These are phyloP conservation scores for Rhizopus delemar DNA, from an alignment of 371 early-diverging fungal genomes.

Conservation along the genomic window DNA sequence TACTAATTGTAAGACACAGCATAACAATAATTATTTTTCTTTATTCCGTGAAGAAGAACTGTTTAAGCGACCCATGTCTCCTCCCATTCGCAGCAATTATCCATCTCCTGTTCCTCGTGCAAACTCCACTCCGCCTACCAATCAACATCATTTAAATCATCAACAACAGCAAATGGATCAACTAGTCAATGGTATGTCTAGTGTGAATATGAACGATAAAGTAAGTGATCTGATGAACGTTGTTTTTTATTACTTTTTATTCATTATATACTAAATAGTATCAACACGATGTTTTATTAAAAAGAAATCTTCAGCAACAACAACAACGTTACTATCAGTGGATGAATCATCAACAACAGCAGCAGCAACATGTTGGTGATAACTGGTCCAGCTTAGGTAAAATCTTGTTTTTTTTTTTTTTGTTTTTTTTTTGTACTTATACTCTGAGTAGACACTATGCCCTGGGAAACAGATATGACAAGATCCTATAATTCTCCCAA, in stretches of 20 bases:
- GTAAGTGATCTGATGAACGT: background rate
- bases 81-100: slow-evolving; percentile 34
- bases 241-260: background rate
- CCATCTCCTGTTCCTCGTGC: slow-evolving; percentile 41
- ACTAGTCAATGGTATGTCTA: slow-evolving; percentile 22
- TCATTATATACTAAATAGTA: background rate
- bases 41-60: slow-evolving; percentile 5
- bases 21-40: background rate
- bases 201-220: slow-evolving; percentile 22
- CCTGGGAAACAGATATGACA: background rate
- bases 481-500: background rate
- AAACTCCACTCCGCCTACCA: slow-evolving; percentile 46
- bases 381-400: slow-evolving; percentile 21
- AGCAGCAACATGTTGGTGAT: slow-evolving; percentile 28
- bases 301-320: slow-evolving; percentile 21
- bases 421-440: too few species aligned
- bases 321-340: slow-evolving; percentile 37
- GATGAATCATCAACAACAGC: slow-evolving; percentile 26
- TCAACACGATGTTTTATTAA: slow-evolving; percentile 11
- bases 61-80: slow-evolving; percentile 28
- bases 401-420: background rate
- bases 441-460: background rate
- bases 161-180: slow-evolving; percentile 26
- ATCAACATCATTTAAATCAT: slow-evolving; percentile 18
- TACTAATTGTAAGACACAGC: too few species aligned